These are phyloP conservation scores for Carex sylvatica DNA, from an alignment of 202 grass and related monocot genomes.

Conservation along the genomic window DNA sequence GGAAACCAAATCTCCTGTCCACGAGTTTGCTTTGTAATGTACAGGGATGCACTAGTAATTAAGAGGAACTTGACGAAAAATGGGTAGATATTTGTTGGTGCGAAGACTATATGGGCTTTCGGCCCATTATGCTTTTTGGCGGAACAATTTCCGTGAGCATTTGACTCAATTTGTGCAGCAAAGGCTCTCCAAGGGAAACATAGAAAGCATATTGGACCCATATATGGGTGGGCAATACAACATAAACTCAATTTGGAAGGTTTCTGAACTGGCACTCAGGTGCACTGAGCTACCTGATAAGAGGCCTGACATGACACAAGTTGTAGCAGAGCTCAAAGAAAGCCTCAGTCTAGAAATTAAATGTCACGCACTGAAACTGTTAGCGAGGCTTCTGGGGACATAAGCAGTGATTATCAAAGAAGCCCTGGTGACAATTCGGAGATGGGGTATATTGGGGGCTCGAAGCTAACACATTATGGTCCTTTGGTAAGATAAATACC, in stretches of 20 bases:
- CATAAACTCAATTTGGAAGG: conserved; percentile 32
- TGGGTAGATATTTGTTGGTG: no score
- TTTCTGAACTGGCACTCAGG: conserved; percentile 20
- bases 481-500: conserved; percentile 3
- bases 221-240: conserved; percentile 20
- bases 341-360: conserved; percentile 31
- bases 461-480: not conserved
- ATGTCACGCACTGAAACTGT: not conserved
- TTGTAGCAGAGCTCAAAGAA: conserved; percentile 26
- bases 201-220: conserved; percentile 26
- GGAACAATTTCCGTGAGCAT: not conserved
- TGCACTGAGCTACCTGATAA: conserved; percentile 16
- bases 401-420: not conserved
- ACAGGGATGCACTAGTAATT: no score
- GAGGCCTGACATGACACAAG: conserved; percentile 35
- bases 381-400: not conserved
- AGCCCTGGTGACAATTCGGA: not conserved
- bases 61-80: no score
- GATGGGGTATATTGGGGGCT: not conserved
- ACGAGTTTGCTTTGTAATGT: no score
- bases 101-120: no score
- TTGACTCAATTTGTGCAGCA: conserved; percentile 6
- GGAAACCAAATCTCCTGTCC: no score
- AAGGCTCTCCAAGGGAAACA: conserved; percentile 27
- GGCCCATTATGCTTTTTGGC: no score